These are phyloP conservation scores for Xylariaceae sp. DNA, from an alignment of 2,329 filamentous ascomycete genomes.

Conservation along the genomic window DNA sequence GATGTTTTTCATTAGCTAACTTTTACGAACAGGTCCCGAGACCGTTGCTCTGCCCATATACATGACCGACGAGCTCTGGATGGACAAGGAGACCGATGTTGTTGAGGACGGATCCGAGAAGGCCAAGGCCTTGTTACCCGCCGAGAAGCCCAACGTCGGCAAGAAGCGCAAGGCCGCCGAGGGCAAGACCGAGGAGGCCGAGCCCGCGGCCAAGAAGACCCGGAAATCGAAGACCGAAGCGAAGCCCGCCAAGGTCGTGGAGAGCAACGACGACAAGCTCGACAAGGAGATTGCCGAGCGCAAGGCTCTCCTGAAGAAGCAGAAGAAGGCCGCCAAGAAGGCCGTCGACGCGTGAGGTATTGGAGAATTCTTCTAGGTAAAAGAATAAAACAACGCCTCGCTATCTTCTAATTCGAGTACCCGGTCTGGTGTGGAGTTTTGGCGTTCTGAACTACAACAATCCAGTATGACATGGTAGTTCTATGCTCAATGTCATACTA, in stretches of 20 bases:
- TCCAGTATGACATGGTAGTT: no score
- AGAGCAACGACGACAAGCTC: conserved; percentile 48
- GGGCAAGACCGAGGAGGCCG: conserved; percentile 29
- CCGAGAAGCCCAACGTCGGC: conserved; percentile 52
- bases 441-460: conserved; percentile 2
- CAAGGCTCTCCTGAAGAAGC: conserved; percentile 53
- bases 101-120: conserved; percentile 50
- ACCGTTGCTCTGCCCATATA: conserved; percentile 91
- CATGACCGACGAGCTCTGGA: conserved; percentile 88
- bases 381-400: not conserved
- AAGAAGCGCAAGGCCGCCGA: conserved; percentile 58
- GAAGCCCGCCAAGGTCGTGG: conserved; percentile 31
- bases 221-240: conserved; percentile 43
- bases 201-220: conserved; percentile 39
- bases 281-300: conserved; percentile 56
- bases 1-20: conserved; percentile 8
- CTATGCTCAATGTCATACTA: no score
- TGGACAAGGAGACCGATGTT: conserved; percentile 68
- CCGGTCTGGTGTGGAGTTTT: conserved; percentile 7
- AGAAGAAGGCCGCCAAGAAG: conserved; percentile 53
- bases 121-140: conserved; percentile 35
- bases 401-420: not conserved
- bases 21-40: conserved; percentile 54
- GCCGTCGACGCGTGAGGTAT: conserved; percentile 40
- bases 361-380: no score